These are phyloP conservation scores for Wickerhamiella australiensis DNA, from an alignment of 805 yeast genomes.

Conservation along the genomic window DNA sequence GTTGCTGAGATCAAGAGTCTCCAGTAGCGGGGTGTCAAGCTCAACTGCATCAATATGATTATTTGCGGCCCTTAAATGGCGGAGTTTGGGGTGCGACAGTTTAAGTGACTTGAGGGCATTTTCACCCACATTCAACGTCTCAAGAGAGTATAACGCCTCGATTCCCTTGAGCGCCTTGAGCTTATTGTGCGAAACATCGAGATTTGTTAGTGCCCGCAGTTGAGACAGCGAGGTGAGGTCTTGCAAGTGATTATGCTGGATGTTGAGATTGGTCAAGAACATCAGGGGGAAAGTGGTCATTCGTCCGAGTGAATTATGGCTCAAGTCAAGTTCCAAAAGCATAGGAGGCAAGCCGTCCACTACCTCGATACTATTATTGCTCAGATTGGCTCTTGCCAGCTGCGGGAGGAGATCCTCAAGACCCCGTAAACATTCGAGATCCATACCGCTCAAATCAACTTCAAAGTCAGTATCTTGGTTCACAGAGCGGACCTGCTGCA, in stretches of 20 bases:
- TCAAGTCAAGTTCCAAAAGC: constrained; percentile 17
- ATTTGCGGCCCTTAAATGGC: constrained; percentile 18
- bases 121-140: constrained; percentile 17
- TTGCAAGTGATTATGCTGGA: constrained; percentile 17
- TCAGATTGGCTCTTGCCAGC: constrained; percentile 15
- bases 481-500: constrained; percentile 7
- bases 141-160: constrained; percentile 17
- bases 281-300: constrained; percentile 18
- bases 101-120: constrained; percentile 17
- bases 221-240: constrained; percentile 18
- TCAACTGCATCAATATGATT: constrained; percentile 17
- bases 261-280: constrained; percentile 18
- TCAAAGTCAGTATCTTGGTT: constrained; percentile 10
- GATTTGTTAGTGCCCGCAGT: constrained; percentile 19
- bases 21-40: constrained; percentile 19
- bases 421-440: constrained; percentile 18
- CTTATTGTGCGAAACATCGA: constrained; percentile 19
- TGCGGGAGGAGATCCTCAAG: constrained; percentile 19
- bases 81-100: constrained; percentile 16
- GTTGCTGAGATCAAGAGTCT: constrained; percentile 17
- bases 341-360: constrained; percentile 21
- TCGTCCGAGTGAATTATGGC: constrained; percentile 15
- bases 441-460: constrained; percentile 16
- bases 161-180: constrained; percentile 17
- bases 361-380: constrained; percentile 16